Percentiles rank a stretch among this genome's conserved stretches.
Conservation (phyloP, 306 rosid species). For the Acacia acuminata region DNA sequence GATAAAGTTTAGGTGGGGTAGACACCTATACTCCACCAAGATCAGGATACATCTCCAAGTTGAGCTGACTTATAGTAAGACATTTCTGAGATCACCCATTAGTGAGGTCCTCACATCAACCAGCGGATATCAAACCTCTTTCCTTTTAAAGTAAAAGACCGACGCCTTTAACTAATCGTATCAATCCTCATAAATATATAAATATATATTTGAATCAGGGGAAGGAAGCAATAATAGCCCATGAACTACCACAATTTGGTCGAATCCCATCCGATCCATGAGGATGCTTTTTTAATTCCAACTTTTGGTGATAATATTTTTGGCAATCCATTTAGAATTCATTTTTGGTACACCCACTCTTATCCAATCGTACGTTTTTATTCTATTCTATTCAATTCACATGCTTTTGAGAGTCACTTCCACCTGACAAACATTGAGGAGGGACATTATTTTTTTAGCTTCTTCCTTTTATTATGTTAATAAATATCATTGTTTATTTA, state of each 20-base stretch:
- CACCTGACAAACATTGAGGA: slow-evolving; percentile 5
- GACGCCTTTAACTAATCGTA: no score
- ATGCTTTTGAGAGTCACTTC: slow-evolving; percentile 3
- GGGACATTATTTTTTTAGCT: neutral
- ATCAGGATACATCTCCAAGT: no score
- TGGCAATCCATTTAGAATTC: neutral
- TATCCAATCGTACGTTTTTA: slow-evolving; percentile 7
- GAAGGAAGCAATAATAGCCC: neutral
- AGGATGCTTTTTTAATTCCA: neutral
- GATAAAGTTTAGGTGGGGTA: no score
- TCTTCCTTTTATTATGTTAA: no score
- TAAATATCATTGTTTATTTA: no score
- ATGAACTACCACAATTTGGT: neutral
- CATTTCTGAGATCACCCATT: no score
- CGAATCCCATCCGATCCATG: neutral
- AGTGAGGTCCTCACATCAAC: no score
- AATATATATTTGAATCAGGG: neutral
- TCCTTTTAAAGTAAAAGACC: no score
- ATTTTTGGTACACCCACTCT: slow-evolving; percentile 21
- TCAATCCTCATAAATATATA: neutral
- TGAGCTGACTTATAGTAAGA: no score
- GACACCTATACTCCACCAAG: no score
- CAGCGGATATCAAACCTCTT: no score
- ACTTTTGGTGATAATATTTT: neutral
- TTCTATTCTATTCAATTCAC: neutral